A percentile compares a stretch with the other conserved stretches of the same genome.
phyloP scores from a whole-genome alignment of 306 rosid species.

The Lupinus albus region DNA sequence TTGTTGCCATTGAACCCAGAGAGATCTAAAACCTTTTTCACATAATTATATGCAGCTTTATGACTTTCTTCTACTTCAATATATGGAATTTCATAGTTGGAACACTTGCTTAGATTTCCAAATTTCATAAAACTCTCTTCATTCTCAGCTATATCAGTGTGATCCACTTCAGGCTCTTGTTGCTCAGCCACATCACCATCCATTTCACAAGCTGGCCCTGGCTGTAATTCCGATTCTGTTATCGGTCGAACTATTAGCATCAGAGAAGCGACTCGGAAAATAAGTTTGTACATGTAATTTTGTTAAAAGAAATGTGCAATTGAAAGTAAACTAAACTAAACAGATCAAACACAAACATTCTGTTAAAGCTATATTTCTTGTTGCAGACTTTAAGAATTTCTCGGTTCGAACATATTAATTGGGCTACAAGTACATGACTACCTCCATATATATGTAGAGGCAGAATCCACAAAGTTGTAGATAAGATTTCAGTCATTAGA shows the following conservation, averaged over 20 bases:
- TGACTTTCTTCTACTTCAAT: constrained; percentile 45
- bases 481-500: neutral
- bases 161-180: constrained; percentile 33
- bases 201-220: constrained; percentile 14
- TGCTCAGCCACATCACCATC: constrained; percentile 20
- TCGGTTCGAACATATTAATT: neutral
- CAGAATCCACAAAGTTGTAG: neutral
- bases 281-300: neutral
- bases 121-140: constrained; percentile 23
- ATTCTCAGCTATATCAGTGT: constrained; percentile 23
- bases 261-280: neutral
- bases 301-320: neutral
- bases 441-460: neutral
- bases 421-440: neutral
- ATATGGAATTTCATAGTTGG: constrained; percentile 35
- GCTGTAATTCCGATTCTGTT: constrained; percentile 40
- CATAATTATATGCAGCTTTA: constrained; percentile 63
- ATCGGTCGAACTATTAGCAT: constrained; percentile 20
- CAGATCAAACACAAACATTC: neutral
- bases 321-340: neutral
- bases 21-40: constrained; percentile 66
- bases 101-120: constrained; percentile 1
- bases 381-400: too few relatives aligned
- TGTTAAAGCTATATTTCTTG: neutral
- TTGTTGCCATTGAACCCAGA: constrained; percentile 53